A percentile compares a stretch with the other conserved stretches of the same genome.
These are phyloP conservation scores for Gleditsia sinensis DNA, from an alignment of 306 rosid species.

Conservation along the genomic window DNA sequence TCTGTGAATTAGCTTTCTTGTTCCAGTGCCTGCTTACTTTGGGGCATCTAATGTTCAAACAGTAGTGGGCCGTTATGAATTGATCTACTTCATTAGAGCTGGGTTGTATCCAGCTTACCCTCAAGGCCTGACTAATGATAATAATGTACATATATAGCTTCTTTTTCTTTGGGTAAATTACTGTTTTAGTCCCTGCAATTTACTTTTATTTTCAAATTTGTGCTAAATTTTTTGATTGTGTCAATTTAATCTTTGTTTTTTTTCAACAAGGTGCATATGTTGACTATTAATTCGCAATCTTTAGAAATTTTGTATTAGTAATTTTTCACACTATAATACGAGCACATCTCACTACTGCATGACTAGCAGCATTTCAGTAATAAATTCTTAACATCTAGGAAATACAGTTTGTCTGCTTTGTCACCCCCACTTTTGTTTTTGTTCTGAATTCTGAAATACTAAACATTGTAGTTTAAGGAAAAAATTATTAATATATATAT, in stretches of 20 bases:
- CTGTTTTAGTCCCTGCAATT: not conserved
- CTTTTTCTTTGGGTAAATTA: not conserved
- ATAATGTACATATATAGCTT: not conserved
- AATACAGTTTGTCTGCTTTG: too few relatives aligned
- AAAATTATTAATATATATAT: too few relatives aligned
- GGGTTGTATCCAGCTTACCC: not conserved
- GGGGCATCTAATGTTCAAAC: not conserved
- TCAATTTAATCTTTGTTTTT: not conserved
- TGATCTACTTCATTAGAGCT: not conserved
- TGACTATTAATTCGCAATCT: not conserved
- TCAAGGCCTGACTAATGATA: not conserved
- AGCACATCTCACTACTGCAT: too few relatives aligned
- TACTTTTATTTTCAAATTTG: not conserved
- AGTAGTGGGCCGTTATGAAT: not conserved
- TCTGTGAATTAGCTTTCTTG: constrained; percentile 11
- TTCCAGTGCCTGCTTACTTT: not conserved
- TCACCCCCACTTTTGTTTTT: too few relatives aligned
- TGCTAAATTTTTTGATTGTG: not conserved
- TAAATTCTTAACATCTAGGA: too few relatives aligned
- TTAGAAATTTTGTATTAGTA: not conserved
- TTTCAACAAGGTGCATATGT: not conserved
- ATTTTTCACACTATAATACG: too few relatives aligned
- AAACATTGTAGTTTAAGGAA: not conserved
- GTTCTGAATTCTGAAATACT: too few relatives aligned
- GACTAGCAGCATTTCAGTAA: too few relatives aligned